Percentiles rank a stretch among this genome's conserved stretches.
Conservation (phyloP, 257 asterid genomes). For the Nicotiana sylvestris region DNA sequence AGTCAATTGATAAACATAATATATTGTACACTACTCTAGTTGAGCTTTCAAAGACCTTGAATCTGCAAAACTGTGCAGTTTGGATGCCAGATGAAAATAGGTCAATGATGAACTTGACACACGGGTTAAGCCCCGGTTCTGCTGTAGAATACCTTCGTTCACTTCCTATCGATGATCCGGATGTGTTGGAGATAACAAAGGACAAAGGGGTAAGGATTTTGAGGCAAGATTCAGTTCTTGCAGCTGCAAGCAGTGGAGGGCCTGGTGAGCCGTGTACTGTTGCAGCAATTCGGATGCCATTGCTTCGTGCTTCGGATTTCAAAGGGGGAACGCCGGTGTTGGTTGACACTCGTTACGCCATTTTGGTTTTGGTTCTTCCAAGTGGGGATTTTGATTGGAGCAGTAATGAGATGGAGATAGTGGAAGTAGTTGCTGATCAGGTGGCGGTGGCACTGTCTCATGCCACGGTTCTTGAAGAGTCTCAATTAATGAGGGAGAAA, state of each 20-base stretch:
- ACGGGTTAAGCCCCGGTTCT: slow-evolving; percentile 28
- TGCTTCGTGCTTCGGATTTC: slow-evolving; percentile 36
- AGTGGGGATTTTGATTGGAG: slow-evolving; percentile 26
- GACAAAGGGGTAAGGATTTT: slow-evolving; percentile 35
- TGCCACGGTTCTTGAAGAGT: slow-evolving; percentile 47
- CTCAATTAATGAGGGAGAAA: slow-evolving; percentile 36
- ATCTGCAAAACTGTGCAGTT: slow-evolving; percentile 45
- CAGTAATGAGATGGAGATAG: slow-evolving; percentile 37
- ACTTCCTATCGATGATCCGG: slow-evolving; percentile 34
- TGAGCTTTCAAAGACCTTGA: slow-evolving; percentile 40
- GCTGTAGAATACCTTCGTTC: slow-evolving; percentile 19
- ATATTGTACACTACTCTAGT: slow-evolving; percentile 41
- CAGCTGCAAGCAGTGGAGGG: slow-evolving; percentile 31
- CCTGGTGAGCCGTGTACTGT: slow-evolving; percentile 27
- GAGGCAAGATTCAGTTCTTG: slow-evolving; percentile 34
- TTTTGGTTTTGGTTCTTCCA: slow-evolving; percentile 37
- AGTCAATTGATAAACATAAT: slow-evolving; percentile 41
- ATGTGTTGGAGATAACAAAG: slow-evolving; percentile 31
- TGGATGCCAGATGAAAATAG: slow-evolving; percentile 42
- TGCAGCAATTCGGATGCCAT: slow-evolving; percentile 41
- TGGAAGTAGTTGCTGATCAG: slow-evolving; percentile 51
- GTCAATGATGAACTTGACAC: slow-evolving; percentile 39
- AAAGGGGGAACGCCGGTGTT: slow-evolving; percentile 42
- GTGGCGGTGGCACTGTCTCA: slow-evolving; percentile 50
- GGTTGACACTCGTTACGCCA: slow-evolving; percentile 31